Conservation (phyloP, 108 stramenopile genomes). For the Nitzschia putrida region DNA sequence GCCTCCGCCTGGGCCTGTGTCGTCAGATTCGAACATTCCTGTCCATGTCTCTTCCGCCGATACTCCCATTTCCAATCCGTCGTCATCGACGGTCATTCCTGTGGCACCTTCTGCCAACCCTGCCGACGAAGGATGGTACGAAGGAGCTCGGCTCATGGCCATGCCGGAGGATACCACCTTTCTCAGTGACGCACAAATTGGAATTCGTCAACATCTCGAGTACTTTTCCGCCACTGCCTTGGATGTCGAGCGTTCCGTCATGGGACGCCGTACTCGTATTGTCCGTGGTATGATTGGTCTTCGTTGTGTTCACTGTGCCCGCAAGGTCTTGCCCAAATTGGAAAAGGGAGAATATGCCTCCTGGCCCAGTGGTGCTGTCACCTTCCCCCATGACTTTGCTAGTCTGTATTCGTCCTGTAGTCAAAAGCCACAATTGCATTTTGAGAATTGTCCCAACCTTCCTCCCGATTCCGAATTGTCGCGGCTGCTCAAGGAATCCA, state of each 20-base stretch:
- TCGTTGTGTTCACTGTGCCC: constrained; percentile 65
- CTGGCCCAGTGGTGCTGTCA: constrained; percentile 48
- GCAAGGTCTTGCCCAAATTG: constrained; percentile 6
- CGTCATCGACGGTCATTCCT: background rate
- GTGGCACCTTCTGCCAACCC: constrained; percentile 14
- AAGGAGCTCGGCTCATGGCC: constrained; percentile 42
- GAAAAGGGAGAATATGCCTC: background rate
- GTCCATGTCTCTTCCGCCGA: background rate
- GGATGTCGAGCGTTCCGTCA: constrained; percentile 13
- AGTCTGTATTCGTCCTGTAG: constrained; percentile 40
- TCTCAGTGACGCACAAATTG: constrained; percentile 41
- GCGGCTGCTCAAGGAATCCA: constrained; percentile 23
- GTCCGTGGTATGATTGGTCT: constrained; percentile 55
- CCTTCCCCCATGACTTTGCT: constrained; percentile 46
- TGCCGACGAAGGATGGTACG: constrained; percentile 57
- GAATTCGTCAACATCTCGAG: constrained; percentile 48
- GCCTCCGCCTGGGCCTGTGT: constrained; percentile 1
- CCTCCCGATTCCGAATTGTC: constrained; percentile 29
- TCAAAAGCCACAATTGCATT: constrained; percentile 57
- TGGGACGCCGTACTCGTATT: constrained; percentile 36
- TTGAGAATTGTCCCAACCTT: constrained; percentile 53
- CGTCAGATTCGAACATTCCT: constrained; percentile 9
- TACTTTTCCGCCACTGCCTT: constrained; percentile 46
- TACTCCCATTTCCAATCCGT: background rate
- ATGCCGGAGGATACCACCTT: constrained; percentile 39